phyloP scores from a whole-genome alignment of 495 filamentous ascomycete species.

The Neurospora africana region DNA sequence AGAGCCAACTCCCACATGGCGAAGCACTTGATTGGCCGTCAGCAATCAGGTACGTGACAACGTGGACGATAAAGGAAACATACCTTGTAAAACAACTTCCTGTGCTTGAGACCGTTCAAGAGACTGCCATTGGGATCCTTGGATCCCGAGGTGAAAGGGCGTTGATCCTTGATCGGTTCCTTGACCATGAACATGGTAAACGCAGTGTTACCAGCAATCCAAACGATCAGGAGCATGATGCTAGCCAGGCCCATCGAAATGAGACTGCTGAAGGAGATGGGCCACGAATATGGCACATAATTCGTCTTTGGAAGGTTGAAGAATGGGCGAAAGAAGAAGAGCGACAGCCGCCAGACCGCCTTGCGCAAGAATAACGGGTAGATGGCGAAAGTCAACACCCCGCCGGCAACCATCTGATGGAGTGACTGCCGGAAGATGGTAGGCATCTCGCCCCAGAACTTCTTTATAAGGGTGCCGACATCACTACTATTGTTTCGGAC shows the following conservation, averaged over 20 bases:
- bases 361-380: slow-evolving; percentile 57
- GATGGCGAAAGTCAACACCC: slow-evolving; percentile 41
- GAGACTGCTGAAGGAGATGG: slow-evolving; percentile 46
- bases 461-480: slow-evolving; percentile 13
- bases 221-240: slow-evolving; percentile 55
- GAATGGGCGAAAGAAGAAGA: slow-evolving; percentile 59
- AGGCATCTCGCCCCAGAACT: slow-evolving; percentile 24
- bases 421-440: slow-evolving; percentile 20
- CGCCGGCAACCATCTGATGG: slow-evolving; percentile 31
- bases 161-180: slow-evolving; percentile 69
- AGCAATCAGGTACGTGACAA: slow-evolving; percentile 5
- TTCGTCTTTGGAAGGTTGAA: slow-evolving; percentile 63
- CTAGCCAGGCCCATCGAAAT: slow-evolving; percentile 53
- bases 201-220: slow-evolving; percentile 62
- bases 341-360: slow-evolving; percentile 53
- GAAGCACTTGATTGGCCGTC: slow-evolving; percentile 44
- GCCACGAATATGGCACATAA: slow-evolving; percentile 47
- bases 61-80: slow-evolving; percentile 8
- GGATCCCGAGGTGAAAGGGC: slow-evolving; percentile 73
- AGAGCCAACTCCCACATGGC: slow-evolving; percentile 85
- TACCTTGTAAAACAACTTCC: slow-evolving; percentile 52
- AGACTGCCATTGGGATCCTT: slow-evolving; percentile 89
- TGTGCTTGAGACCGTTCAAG: slow-evolving; percentile 69
- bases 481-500: slow-evolving; percentile 22
- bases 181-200: slow-evolving; percentile 71